Percentiles rank a stretch among this genome's conserved stretches.
These are phyloP conservation scores for Metarhizium rileyi DNA, from an alignment of 2,329 filamentous ascomycete species.

Conservation along the genomic window DNA sequence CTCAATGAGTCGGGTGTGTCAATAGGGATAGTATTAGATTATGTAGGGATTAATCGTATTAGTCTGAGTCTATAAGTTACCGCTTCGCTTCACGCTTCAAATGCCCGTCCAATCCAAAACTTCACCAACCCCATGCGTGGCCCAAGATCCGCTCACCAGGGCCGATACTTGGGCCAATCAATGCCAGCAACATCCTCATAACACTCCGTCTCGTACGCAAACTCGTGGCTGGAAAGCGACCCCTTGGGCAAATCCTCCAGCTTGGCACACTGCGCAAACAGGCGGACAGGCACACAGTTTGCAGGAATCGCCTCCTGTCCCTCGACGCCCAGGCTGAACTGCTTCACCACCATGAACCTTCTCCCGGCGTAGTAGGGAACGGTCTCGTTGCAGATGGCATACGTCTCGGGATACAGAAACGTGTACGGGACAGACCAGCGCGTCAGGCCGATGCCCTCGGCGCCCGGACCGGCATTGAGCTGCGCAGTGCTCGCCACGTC, in stretches of 20 bases:
- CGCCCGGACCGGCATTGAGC: not conserved
- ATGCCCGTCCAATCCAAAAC: too few species aligned
- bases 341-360: conserved; percentile 29
- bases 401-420: conserved; percentile 24
- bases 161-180: conserved; percentile 16
- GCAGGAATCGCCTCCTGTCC: conserved; percentile 18
- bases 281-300: conserved; percentile 30
- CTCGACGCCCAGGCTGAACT: conserved; percentile 15
- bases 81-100: too few species aligned
- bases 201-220: conserved; percentile 27
- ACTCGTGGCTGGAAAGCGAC: conserved; percentile 29
- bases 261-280: conserved; percentile 33
- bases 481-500: not conserved
- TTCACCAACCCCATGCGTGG: too few species aligned
- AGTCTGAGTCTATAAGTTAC: too few species aligned
- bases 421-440: conserved; percentile 17
- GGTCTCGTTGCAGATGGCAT: conserved; percentile 32
- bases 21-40: too few species aligned
- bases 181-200: conserved; percentile 27
- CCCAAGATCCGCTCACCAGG: conserved; percentile 8
- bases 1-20: too few species aligned
- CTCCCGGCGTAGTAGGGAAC: conserved; percentile 30
- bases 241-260: conserved; percentile 26
- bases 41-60: too few species aligned
- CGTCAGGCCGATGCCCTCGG: conserved; percentile 21